phyloP scores from a whole-genome alignment of 371 early-diverging fungal genomes.

The Actinomortierella ambigua region DNA sequence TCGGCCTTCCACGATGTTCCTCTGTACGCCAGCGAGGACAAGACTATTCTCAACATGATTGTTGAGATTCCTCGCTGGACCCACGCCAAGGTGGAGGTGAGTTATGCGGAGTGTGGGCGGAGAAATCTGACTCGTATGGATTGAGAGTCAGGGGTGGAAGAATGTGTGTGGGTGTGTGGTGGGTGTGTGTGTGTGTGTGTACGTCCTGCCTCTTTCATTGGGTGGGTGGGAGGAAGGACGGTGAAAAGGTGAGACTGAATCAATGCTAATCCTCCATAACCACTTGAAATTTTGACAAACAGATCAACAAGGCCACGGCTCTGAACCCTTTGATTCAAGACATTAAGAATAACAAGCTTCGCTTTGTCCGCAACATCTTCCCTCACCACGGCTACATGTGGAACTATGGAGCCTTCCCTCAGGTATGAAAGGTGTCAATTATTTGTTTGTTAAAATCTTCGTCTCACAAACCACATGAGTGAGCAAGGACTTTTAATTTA shows the following conservation, averaged over 20 bases:
- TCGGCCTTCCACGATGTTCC: conserved; percentile 99
- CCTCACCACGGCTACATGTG: conserved; percentile 99
- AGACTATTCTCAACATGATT: conserved; percentile 93
- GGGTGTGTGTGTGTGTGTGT: not conserved
- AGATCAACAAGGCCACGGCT: conserved; percentile 90
- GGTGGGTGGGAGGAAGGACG: not conserved
- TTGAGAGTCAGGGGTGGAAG: too few species aligned
- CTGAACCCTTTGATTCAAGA: conserved; percentile 99
- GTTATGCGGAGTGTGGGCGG: too few species aligned
- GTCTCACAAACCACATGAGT: not conserved
- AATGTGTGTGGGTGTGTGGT: too few species aligned
- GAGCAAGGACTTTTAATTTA: conserved; percentile 3
- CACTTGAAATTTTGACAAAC: too few species aligned
- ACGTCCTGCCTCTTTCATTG: too few species aligned
- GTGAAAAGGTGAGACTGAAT: not conserved
- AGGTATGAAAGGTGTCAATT: conserved; percentile 49
- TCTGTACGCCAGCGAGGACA: conserved; percentile 84
- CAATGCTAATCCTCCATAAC: too few species aligned
- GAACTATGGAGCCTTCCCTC: conserved; percentile 99
- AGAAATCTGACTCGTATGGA: too few species aligned
- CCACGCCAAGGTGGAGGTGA: conserved; percentile 99
- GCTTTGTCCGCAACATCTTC: conserved; percentile 99
- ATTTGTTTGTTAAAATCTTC: not conserved
- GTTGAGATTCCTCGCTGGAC: conserved; percentile 99
- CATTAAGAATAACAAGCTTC: conserved; percentile 97